Evolutionary conservation across 2,329 filamentous ascomycete genomes (phyloP).

Genomic region (Proliferodiscus dingleyae): DNA sequence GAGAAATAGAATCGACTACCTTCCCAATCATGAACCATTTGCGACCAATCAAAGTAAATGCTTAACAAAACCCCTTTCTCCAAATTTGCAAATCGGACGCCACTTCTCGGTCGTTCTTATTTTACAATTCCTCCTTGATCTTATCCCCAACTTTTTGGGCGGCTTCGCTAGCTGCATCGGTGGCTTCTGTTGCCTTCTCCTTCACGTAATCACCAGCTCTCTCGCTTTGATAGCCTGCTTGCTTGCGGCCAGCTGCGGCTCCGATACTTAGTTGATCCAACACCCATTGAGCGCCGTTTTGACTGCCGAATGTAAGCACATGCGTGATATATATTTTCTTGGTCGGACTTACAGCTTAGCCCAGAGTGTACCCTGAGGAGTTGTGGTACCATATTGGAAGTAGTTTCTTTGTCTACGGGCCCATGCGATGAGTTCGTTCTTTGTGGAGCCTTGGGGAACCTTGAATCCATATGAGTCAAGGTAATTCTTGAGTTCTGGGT

Average conservation of each 20-base stretch:
- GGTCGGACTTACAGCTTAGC: constrained; percentile 50
- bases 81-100: background rate
- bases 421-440: constrained; percentile 63
- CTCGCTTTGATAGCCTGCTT: constrained; percentile 38
- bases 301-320: constrained; percentile 15
- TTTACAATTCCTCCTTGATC: constrained; percentile 33
- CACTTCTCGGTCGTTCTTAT: background rate
- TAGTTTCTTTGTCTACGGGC: constrained; percentile 71
- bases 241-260: constrained; percentile 40
- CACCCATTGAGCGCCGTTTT: constrained; percentile 41
- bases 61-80: background rate
- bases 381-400: constrained; percentile 70
- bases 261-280: constrained; percentile 44
- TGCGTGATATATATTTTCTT: constrained; percentile 31
- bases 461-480: constrained; percentile 71
- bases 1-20: background rate
- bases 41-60: background rate
- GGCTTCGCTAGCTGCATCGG: constrained; percentile 33
- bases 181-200: constrained; percentile 31
- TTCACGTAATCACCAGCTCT: constrained; percentile 40
- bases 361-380: constrained; percentile 59
- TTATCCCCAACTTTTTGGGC: constrained; percentile 31
- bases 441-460: constrained; percentile 29
- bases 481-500: constrained; percentile 66
- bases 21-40: background rate